Base-by-base conservation (phyloP, 1,139 yeast species). In the Yamadazyma membranifaciens region DNA sequence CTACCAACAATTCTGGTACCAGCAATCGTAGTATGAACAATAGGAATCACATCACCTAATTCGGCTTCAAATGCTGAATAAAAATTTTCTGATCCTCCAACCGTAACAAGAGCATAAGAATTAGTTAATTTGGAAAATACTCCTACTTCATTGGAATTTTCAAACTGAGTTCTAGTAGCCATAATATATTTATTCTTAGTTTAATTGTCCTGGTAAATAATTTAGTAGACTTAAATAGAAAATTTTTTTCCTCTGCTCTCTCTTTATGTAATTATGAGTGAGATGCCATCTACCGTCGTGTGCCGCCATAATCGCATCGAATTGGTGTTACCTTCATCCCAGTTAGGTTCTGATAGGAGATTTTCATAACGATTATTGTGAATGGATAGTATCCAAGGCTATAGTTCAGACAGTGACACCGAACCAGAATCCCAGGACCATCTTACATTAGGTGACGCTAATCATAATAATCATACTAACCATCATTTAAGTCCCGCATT, bases 1-100 rank as follows among this genome's bases (percentile, higher is more conserved):
- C 98, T 81, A 53, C 99, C 99, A 46, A 94, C 87, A 51, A 94
- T 94, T 69, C 98, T 85, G 54, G 96, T 89, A 53, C 98, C 98
- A 34, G 97, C 97, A 56, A 94, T 92, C 47, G 98, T 92, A 43
- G 98, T 87, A 62, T 92, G 97, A 49, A 88, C 94, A 57, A 92
- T 89, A 44, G 98, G 98, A 47, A 94, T 82, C 45, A 88, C 91
- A 67, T 91, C 98, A 46, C 97, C 97, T 51, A 94, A 75, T 67
- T 92, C 97, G 43, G 96, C 96, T 73, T 94, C 98, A 62, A 92
- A 92, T 33, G 97, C 95, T 48, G 97, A 82, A 72, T 92, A 94
- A 59, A 94, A 94, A 73, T 94, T 94, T 69, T 94, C 98, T 35
- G 97, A 88, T 28, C 98, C 98, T 47, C 98, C 98, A 42, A 94